Evolutionary conservation across 768 basidiomycete genomes (phyloP).

Genomic region (Hygrophoropsis aurantiaca): DNA sequence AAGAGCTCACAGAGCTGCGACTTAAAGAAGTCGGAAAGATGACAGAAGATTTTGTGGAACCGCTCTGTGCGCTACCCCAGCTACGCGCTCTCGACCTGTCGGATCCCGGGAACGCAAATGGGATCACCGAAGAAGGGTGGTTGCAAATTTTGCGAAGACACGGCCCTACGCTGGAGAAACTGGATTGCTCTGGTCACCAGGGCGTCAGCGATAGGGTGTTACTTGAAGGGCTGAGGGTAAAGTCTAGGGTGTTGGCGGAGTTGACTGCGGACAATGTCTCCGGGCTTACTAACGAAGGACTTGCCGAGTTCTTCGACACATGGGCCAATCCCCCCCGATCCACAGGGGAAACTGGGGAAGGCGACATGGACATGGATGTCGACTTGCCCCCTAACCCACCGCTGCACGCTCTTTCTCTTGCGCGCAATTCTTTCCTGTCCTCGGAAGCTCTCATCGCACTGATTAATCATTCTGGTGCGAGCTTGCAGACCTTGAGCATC

Average conservation of each 20-base stretch:
- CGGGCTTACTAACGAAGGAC: slow-evolving; percentile 68
- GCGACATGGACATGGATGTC: slow-evolving; percentile 17
- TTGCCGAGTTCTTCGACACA: slow-evolving; percentile 63
- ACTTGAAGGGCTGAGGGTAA: slow-evolving; percentile 52
- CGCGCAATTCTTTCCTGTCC: slow-evolving; percentile 58
- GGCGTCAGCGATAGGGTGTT: slow-evolving; percentile 63
- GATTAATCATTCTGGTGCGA: slow-evolving; percentile 63
- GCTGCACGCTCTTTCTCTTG: slow-evolving; percentile 54
- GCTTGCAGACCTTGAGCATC: slow-evolving; percentile 62
- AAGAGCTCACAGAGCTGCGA: slow-evolving; percentile 65
- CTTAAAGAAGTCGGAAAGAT: slow-evolving; percentile 78
- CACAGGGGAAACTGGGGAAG: slow-evolving; percentile 9
- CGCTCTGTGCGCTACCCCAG: slow-evolving; percentile 37
- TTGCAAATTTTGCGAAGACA: slow-evolving; percentile 53
- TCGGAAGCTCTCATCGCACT: slow-evolving; percentile 57
- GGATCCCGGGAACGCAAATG: slow-evolving; percentile 45
- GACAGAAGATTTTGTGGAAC: slow-evolving; percentile 59
- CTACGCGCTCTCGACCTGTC: slow-evolving; percentile 71
- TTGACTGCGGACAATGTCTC: slow-evolving; percentile 58
- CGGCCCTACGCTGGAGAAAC: slow-evolving; percentile 53
- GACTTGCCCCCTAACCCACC: slow-evolving; percentile 38
- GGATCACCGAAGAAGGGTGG: slow-evolving; percentile 56
- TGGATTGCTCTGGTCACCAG: slow-evolving; percentile 73
- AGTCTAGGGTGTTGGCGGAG: slow-evolving; percentile 46
- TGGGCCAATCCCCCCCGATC: slow-evolving; percentile 37